phyloP scores from a whole-genome alignment of 768 basidiomycete species.

The Clavaria fumosa region DNA sequence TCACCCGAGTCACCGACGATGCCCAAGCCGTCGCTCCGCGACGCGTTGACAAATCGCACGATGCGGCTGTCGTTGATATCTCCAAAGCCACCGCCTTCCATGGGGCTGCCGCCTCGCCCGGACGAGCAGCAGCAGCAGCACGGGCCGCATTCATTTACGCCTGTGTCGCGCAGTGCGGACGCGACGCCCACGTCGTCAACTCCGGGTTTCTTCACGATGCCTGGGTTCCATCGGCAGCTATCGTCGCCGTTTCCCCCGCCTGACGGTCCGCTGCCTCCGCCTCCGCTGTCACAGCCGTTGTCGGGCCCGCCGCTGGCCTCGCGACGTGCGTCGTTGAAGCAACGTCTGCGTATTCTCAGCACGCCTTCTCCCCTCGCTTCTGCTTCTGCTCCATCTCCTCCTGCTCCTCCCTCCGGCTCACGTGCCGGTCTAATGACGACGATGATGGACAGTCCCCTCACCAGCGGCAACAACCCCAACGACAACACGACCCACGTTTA shows the following conservation, averaged over 20 bases:
- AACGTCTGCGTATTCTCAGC: slow-evolving; percentile 54
- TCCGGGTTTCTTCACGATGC: slow-evolving; percentile 17
- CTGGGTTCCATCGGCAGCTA: slow-evolving; percentile 31
- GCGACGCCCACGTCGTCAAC: slow-evolving; percentile 18
- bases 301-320: slow-evolving; percentile 12
- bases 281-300: slow-evolving; percentile 15
- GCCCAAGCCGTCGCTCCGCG: slow-evolving; percentile 16
- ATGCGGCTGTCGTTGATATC: slow-evolving; percentile 43
- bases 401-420: slow-evolving; percentile 11
- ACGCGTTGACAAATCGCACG: slow-evolving; percentile 31
- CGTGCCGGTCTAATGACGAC: slow-evolving; percentile 8
- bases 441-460: too few relatives aligned
- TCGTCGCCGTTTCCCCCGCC: slow-evolving; percentile 31
- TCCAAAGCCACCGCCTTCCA: slow-evolving; percentile 49
- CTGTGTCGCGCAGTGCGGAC: too few relatives aligned
- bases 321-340: slow-evolving; percentile 35
- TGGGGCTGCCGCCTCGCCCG: slow-evolving; percentile 48
- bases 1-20: slow-evolving; percentile 6
- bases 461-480: slow-evolving; percentile 1
- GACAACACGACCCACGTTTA: neutral
- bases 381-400: slow-evolving; percentile 15
- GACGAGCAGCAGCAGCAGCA: too few relatives aligned
- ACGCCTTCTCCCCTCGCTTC: slow-evolving; percentile 30
- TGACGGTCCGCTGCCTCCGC: slow-evolving; percentile 28
- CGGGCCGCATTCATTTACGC: slow-evolving; percentile 6